Percentiles rank a stretch among this genome's conserved stretches.
These are phyloP conservation scores for Lipomyces spencermartinsiae DNA, from an alignment of 805 yeast genomes.

Conservation along the genomic window DNA sequence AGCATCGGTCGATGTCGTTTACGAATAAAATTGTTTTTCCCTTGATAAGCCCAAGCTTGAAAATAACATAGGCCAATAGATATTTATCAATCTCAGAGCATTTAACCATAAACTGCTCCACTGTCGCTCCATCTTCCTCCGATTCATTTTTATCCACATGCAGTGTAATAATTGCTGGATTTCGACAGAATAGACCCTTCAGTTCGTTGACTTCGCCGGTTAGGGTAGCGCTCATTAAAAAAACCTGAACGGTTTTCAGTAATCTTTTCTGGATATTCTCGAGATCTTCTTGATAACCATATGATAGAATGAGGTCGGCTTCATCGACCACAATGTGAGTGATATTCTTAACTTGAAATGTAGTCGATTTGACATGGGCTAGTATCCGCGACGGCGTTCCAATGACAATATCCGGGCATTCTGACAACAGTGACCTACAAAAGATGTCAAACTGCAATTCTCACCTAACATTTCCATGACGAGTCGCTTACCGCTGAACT, in stretches of 20 bases:
- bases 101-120: constrained; percentile 85
- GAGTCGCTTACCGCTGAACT: constrained; percentile 54
- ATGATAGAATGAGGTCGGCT: constrained; percentile 87
- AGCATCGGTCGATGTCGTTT: constrained; percentile 93
- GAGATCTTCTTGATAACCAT: constrained; percentile 89
- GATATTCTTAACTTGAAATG: constrained; percentile 59
- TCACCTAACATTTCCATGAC: not conserved
- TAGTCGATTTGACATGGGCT: constrained; percentile 51
- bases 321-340: constrained; percentile 87
- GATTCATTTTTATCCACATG: constrained; percentile 68
- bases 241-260: constrained; percentile 85
- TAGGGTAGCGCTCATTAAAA: constrained; percentile 94
- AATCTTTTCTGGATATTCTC: constrained; percentile 65
- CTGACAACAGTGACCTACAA: constrained; percentile 63
- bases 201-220: constrained; percentile 82
- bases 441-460: not conserved
- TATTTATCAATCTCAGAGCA: constrained; percentile 92
- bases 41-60: constrained; percentile 83
- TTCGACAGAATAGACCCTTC: constrained; percentile 78
- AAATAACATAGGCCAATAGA: constrained; percentile 85
- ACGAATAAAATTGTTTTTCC: constrained; percentile 93
- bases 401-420: constrained; percentile 79
- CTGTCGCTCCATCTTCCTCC: constrained; percentile 53
- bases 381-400: constrained; percentile 86
- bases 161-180: constrained; percentile 62